Evolutionary conservation across 257 asterid genomes (phyloP).

Genomic region (Catharanthus roseus): DNA sequence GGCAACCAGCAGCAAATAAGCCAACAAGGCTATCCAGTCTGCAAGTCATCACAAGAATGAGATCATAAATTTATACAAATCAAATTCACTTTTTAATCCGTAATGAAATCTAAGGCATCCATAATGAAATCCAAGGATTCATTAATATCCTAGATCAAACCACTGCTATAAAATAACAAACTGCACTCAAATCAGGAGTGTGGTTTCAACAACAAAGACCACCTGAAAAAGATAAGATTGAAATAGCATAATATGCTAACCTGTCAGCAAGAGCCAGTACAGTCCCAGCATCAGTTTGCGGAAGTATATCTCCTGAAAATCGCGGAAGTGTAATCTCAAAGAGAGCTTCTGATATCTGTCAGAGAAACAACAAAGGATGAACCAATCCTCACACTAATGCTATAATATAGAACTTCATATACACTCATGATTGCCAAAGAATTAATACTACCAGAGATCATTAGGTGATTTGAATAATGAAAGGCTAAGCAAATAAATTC

Average conservation of each 20-base stretch:
- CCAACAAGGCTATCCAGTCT: conserved; percentile 97
- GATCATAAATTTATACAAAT: not conserved
- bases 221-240: not conserved
- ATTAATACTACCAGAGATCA: not conserved
- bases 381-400: not conserved
- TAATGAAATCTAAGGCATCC: not conserved
- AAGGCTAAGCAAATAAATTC: not conserved
- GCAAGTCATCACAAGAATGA: conserved; percentile 22
- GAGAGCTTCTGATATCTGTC: conserved; percentile 82
- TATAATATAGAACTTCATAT: not conserved
- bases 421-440: not conserved
- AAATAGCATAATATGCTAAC: conserved; percentile 28
- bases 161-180: not conserved
- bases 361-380: conserved; percentile 12
- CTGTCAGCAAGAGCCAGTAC: conserved; percentile 85
- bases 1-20: conserved; percentile 97
- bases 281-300: conserved; percentile 80
- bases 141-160: not conserved
- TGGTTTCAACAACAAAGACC: not conserved
- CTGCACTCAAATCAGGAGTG: not conserved
- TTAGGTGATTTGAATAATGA: not conserved
- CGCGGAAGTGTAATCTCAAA: conserved; percentile 89
- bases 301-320: conserved; percentile 82
- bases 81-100: not conserved
- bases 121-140: too few relatives aligned